Evolutionary conservation across 768 basidiomycete species (phyloP), one percentile per base, ranked within the genome.

Genomic region (Fomitopsis pulvina): DNA sequence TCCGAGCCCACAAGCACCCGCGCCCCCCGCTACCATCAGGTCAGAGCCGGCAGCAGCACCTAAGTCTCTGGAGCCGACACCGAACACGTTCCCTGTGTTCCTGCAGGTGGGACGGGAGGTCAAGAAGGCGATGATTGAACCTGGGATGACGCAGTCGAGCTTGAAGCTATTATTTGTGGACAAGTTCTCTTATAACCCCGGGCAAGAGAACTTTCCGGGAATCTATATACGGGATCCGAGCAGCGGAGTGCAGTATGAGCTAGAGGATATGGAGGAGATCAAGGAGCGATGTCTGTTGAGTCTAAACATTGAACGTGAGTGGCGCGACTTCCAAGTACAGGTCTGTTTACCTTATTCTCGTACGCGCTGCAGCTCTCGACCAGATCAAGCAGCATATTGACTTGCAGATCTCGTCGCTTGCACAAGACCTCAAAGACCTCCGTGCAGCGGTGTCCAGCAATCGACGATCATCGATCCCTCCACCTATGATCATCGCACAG

Each of bases 341-440:
- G n/a, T n/a, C n/a, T n/a, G 16, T 26, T 18, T 48, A 4, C 4
- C 38, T 40, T 54, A 40, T 51, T 28, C 40, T 12, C 57, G 9
- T 5, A 22, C 30, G n/a, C n/a, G 46, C 6, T 32, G 18, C 59
- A 99, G 95, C 92, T 21, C 83, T 98, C 48, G 94, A 99, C 67
- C 95, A 98, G 65, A 95, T 99, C 66, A 97, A 95, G 64, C 92
- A 97, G 61, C 95, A 99, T 63, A 94, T 99, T 57, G 95, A 99
- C 61, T 61, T 81, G 2, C 93, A 95, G 60, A 94, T 99, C 53
- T 83, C 88, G 0, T 72, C 71, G 0, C 71, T 99, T 16, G 82
- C 90, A 26, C 85, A 86, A 55, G 93, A 98, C 52, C 79, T 97
- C 67, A 92, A 92, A 57, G 94, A 98, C 37, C 77, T 98, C 57